Evolutionary conservation across 495 filamentous ascomycete species (phyloP), one percentile per base, ranked within the genome.

Genomic region (Oidiodendron maius): DNA sequence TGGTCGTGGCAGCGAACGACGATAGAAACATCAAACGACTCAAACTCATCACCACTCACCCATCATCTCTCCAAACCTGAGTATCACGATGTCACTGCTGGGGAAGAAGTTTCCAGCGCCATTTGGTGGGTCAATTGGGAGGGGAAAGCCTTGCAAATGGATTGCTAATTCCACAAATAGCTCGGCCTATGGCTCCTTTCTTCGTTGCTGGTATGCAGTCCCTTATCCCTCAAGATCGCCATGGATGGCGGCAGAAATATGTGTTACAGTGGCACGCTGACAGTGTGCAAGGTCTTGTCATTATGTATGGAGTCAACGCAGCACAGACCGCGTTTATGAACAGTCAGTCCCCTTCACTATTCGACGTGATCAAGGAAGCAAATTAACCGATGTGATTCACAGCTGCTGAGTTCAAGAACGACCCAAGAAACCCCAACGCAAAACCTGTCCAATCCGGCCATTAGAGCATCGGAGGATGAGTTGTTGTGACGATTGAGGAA

Each of bases 331-430:
- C 72, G 44, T 68, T 95, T 69, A 80, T 80, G 67, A 67, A 74
- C 60, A 77, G 91, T 96, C 75, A 70, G 86, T 80, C 16, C 20
- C 44, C 54, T 47, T 35, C 18, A 37, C 44, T 16, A 35, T n/a
- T 23, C 17, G 42, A 22, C 18, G 35, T 11, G 22, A 25, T 20
- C 21, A 25, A 24, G 23, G 13, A 24, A 6, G 24, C 36, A 44
- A 40, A 42, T 51, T 51, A 64, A 5, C 26, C 26, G 12, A 30
- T 70, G 40, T 64, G 37, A 41, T 15, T n/a, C 34, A 56, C 61
- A 97, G 91, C 80, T 71, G 87, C 83, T 50, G 86, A 97, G 66
- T 95, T 77, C 82, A 91, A 87, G 82, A 91, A 93, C 76, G 91
- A 97, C 73, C 91, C 91, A 54, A 80, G 91, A 64, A 95, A 95